Conservation (phyloP, 2,329 filamentous ascomycete species). For the Botryosphaeria agaves region DNA sequence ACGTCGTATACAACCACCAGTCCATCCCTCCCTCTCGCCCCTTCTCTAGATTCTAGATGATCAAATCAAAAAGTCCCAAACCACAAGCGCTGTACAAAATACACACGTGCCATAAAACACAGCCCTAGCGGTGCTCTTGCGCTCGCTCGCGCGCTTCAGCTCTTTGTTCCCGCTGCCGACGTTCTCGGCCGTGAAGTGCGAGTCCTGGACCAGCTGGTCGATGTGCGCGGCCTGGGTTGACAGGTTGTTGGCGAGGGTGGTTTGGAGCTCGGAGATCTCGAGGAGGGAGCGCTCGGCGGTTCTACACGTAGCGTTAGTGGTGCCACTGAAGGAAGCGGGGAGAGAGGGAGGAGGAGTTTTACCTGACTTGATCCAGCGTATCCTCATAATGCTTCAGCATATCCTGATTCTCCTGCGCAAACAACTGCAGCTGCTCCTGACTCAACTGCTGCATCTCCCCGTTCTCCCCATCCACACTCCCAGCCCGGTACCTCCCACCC, state of each 20-base stretch:
- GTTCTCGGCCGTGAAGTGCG: constrained; percentile 66
- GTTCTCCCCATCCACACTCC: constrained; percentile 12
- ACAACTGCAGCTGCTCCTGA: constrained; percentile 76
- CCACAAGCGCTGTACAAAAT: constrained; percentile 27
- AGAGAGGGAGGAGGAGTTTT: constrained; percentile 22
- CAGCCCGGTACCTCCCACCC: constrained; percentile 10
- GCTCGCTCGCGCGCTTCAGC: constrained; percentile 59
- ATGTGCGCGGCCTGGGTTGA: constrained; percentile 77
- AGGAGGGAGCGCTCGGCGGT: constrained; percentile 78
- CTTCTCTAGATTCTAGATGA: too few relatives aligned
- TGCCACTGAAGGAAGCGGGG: neutral
- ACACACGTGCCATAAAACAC: constrained; percentile 28
- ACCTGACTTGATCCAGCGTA: constrained; percentile 89
- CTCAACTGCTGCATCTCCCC: constrained; percentile 40
- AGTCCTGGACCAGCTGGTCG: constrained; percentile 73
- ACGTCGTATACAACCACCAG: too few relatives aligned
- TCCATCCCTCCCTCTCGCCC: too few relatives aligned
- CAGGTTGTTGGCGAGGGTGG: constrained; percentile 72
- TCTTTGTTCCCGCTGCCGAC: constrained; percentile 81
- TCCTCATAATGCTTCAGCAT: constrained; percentile 90
- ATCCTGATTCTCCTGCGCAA: constrained; percentile 81
- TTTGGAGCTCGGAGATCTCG: constrained; percentile 86
- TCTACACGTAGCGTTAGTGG: constrained; percentile 27
- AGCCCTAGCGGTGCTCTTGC: constrained; percentile 30
- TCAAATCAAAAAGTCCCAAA: constrained; percentile 32